These are phyloP conservation scores for Xanthoceras sorbifolium DNA, from an alignment of 345 rosid species.

Conservation along the genomic window DNA sequence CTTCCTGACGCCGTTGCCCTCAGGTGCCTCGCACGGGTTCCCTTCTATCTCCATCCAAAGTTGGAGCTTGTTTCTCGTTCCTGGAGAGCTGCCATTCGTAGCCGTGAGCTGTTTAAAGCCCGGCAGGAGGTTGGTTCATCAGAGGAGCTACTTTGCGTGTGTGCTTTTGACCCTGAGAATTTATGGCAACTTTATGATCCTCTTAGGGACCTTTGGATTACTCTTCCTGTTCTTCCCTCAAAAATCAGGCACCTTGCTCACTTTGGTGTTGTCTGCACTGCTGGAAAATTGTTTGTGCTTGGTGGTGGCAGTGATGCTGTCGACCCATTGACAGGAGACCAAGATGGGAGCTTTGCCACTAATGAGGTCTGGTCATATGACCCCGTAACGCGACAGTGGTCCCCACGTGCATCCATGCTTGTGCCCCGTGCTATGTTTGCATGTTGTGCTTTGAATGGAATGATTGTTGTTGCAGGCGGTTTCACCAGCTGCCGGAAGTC, in stretches of 20 bases:
- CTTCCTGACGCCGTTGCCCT: constrained; percentile 91
- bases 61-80: constrained; percentile 94
- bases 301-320: constrained; percentile 99
- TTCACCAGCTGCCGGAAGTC: constrained; percentile 89
- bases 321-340: constrained; percentile 89
- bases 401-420: constrained; percentile 68
- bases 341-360: constrained; percentile 89
- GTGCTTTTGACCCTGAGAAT: constrained; percentile 93
- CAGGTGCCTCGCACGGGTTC: constrained; percentile 93
- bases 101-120: constrained; percentile 73
- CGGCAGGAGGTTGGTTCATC: constrained; percentile 70
- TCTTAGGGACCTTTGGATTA: constrained; percentile 75
- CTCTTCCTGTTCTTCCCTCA: constrained; percentile 88
- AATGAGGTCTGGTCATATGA: constrained; percentile 96
- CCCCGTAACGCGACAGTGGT: constrained; percentile 72
- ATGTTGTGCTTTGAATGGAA: constrained; percentile 79
- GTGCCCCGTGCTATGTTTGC: constrained; percentile 98
- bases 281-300: constrained; percentile 76
- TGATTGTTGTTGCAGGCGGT: constrained; percentile 90
- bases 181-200: constrained; percentile 95
- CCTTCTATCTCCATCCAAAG: constrained; percentile 67
- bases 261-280: constrained; percentile 71
- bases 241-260: constrained; percentile 81
- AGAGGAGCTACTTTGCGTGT: constrained; percentile 77
- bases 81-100: constrained; percentile 77